Conservation (phyloP, 2,329 filamentous ascomycete species). For the Truncatella angustata region DNA sequence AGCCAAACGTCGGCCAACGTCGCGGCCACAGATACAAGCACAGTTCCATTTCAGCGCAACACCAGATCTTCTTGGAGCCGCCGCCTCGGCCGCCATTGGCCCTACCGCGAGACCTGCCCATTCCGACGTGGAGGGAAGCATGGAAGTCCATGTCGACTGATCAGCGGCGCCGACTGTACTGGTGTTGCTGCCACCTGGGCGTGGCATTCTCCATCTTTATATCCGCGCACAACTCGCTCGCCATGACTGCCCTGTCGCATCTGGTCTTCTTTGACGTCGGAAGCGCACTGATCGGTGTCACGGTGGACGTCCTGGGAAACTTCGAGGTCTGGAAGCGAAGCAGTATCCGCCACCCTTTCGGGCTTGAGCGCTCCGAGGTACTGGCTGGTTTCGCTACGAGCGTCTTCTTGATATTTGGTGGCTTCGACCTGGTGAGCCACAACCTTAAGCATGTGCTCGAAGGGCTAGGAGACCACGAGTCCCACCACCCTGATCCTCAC, state of each 20-base stretch:
- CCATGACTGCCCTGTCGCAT: conserved; percentile 89
- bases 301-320: conserved; percentile 89
- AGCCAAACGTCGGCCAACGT: conserved; percentile 85
- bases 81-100: conserved; percentile 81
- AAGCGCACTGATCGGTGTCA: conserved; percentile 86
- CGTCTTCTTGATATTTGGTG: conserved; percentile 95
- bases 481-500: conserved; percentile 69
- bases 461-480: conserved; percentile 62
- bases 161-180: conserved; percentile 78
- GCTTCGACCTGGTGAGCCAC: conserved; percentile 91
- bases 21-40: conserved; percentile 98
- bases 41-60: conserved; percentile 81
- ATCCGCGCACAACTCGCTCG: conserved; percentile 79
- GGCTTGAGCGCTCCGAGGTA: conserved; percentile 87
- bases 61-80: conserved; percentile 95
- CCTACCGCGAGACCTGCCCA: conserved; percentile 85
- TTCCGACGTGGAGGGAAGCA: conserved; percentile 85
- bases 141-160: conserved; percentile 86
- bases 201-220: conserved; percentile 85
- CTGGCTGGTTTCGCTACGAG: conserved; percentile 95
- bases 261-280: conserved; percentile 94
- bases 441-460: conserved; percentile 92
- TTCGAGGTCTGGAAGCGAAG: conserved; percentile 97
- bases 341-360: conserved; percentile 91
- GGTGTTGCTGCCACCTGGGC: conserved; percentile 85